phyloP scores from a whole-genome alignment of 73 alveolate genomes.

The Paramecium pentaurelia region DNA sequence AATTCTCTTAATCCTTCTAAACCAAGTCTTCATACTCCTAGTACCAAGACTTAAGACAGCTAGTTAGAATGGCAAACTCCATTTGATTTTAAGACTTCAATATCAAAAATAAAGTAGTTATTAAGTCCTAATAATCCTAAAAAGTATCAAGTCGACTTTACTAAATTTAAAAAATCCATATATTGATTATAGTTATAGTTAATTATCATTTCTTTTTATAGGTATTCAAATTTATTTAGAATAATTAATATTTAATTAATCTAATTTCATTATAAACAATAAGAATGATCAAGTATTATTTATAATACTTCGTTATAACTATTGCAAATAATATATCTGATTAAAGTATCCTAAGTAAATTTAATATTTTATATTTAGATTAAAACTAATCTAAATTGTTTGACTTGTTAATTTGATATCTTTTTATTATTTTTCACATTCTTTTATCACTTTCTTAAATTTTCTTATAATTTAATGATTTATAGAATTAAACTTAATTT shows the following conservation, averaged over 20 bases:
- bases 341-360: too few relatives aligned
- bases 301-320: too few relatives aligned
- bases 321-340: too few relatives aligned
- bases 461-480: not conserved
- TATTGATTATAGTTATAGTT: not conserved
- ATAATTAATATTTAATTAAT: not conserved
- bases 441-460: not conserved
- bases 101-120: not conserved
- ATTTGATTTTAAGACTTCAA: not conserved
- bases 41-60: not conserved
- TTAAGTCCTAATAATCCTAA: not conserved
- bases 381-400: not conserved
- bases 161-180: not conserved
- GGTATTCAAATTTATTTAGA: not conserved
- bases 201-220: not conserved
- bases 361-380: too few relatives aligned
- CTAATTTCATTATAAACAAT: too few relatives aligned
- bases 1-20: not conserved
- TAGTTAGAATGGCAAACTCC: not conserved
- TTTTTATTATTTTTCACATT: constrained; percentile 1
- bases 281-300: too few relatives aligned
- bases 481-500: not conserved
- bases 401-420: not conserved
- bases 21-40: not conserved
- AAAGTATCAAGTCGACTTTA: not conserved